Evolutionary conservation across 1,284 basidiomycete genomes (phyloP).

Genomic region (Ceratobasidium sp.): DNA sequence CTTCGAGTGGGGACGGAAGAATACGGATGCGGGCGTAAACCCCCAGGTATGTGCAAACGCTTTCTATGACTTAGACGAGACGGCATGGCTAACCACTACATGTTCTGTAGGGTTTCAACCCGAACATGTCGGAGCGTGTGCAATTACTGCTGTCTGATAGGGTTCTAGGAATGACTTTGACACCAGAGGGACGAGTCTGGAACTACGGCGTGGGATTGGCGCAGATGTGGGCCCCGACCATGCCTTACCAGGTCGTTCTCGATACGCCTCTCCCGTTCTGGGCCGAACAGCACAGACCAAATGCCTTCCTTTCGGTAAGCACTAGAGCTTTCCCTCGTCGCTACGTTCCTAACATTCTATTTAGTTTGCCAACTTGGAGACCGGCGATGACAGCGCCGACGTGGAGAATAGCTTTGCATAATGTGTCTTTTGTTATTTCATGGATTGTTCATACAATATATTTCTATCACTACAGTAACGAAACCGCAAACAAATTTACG

Average conservation of each 20-base stretch:
- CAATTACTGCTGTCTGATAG: constrained; percentile 95
- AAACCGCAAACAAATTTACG: not conserved
- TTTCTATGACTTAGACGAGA: constrained; percentile 7
- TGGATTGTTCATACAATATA: constrained; percentile 3
- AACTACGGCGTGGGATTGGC: constrained; percentile 93
- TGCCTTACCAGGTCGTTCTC: constrained; percentile 87
- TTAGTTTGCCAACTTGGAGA: constrained; percentile 87
- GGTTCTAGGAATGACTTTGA: constrained; percentile 89
- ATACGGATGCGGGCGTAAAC: constrained; percentile 84
- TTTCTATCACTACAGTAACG: not conserved
- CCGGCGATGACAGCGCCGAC: constrained; percentile 87
- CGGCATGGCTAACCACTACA: constrained; percentile 46
- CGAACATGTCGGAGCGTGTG: constrained; percentile 96
- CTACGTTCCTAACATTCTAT: constrained; percentile 41
- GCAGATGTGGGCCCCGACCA: constrained; percentile 86
- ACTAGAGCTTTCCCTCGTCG: constrained; percentile 7
- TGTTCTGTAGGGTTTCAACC: constrained; percentile 80
- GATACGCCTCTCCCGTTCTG: constrained; percentile 95
- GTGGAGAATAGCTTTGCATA: constrained; percentile 87
- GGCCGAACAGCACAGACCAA: constrained; percentile 93
- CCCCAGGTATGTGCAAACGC: constrained; percentile 65
- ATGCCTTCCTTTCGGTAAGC: constrained; percentile 87
- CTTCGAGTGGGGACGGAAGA: constrained; percentile 99
- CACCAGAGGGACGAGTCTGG: constrained; percentile 92
- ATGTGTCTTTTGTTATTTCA: not conserved